Conservation (phyloP, 2,329 filamentous ascomycete species). For the Clonostachys sp. region DNA sequence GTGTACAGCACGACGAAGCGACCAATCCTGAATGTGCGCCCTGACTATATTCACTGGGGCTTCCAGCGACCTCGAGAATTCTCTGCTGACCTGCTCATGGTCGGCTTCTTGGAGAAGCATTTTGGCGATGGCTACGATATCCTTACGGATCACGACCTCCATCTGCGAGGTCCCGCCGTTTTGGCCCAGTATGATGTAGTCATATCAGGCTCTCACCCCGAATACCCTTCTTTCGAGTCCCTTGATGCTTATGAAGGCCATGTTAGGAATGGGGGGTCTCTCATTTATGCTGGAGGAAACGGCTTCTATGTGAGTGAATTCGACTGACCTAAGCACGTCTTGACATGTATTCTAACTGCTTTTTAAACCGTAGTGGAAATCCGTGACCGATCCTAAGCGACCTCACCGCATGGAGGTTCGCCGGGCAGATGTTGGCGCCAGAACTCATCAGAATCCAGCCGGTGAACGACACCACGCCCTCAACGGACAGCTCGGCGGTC, state of each 20-base stretch:
- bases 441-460: slow-evolving; percentile 15
- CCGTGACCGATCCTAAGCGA: slow-evolving; percentile 10
- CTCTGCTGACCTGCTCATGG: slow-evolving; percentile 23
- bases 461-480: slow-evolving; percentile 20
- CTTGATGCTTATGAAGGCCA: slow-evolving; percentile 19
- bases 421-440: slow-evolving; percentile 22
- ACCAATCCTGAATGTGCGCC: slow-evolving; percentile 28
- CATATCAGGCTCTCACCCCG: slow-evolving; percentile 24
- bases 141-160: slow-evolving; percentile 28
- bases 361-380: slow-evolving; percentile 9
- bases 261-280: slow-evolving; percentile 17
- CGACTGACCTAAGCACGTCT: background rate
- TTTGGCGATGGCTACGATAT: slow-evolving; percentile 21
- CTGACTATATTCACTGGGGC: slow-evolving; percentile 26
- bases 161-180: slow-evolving; percentile 9
- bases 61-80: slow-evolving; percentile 26
- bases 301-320: slow-evolving; percentile 18
- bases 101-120: slow-evolving; percentile 21
- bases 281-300: slow-evolving; percentile 31
- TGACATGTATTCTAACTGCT: too few species aligned
- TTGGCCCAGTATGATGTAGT: slow-evolving; percentile 13
- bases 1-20: slow-evolving; percentile 21
- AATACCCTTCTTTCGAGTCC: slow-evolving; percentile 20
- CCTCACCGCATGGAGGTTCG: slow-evolving; percentile 25
- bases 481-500: slow-evolving; percentile 20